Base-by-base conservation (phyloP, 306 rosid genomes). In the Phaseolus lunatus region DNA sequence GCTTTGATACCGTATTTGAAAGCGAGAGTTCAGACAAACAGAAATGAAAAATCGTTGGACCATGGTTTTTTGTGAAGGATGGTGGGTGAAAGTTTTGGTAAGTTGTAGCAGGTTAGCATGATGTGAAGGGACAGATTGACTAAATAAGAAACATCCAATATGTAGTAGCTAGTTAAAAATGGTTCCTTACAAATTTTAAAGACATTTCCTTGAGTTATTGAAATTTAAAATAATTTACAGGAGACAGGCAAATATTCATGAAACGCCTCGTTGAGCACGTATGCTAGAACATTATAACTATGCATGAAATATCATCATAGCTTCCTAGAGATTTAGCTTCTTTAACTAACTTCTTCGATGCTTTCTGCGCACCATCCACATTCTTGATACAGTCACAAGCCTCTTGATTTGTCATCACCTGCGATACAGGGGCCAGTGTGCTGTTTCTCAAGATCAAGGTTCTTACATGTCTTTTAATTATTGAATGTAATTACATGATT, bases 351-450 rank as follows among this genome's bases (percentile, higher is more conserved):
- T 79, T 75, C 62, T 81, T 84, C 3, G 91, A 78, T 61, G 91
- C 91, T 70, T 82, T 78, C 48, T 73, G 22, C 59, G 92, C 85
- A 75, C 84, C 90, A 52, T 78, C 86, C 29, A 72, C 29, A 43
- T 81, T 81, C 83, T 35, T 72, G 47, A 88, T 82, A 71, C 89
- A 85, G 20, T 87, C 85, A 50, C 76, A 87, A 19, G 93, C 93
- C 67, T 87, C 91, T 26, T 90, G 83, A 77, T 87, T 92, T 59
- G 91, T 79, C 85, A 90, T 90, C 71, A 90, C 91, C 93, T 92
- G 79, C 73, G 73, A 35, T 29, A 37, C 2, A 61, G 14, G 29
- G 27, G 26, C 52, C 56, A 79, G 9, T 9, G 9, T 9, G 52
- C 37, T 9, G 11, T 72, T 57, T 45, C 23, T 35, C 53, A 78